These are phyloP conservation scores for Fulvia fulva DNA, from an alignment of 2,329 filamentous ascomycete species.

Conservation along the genomic window DNA sequence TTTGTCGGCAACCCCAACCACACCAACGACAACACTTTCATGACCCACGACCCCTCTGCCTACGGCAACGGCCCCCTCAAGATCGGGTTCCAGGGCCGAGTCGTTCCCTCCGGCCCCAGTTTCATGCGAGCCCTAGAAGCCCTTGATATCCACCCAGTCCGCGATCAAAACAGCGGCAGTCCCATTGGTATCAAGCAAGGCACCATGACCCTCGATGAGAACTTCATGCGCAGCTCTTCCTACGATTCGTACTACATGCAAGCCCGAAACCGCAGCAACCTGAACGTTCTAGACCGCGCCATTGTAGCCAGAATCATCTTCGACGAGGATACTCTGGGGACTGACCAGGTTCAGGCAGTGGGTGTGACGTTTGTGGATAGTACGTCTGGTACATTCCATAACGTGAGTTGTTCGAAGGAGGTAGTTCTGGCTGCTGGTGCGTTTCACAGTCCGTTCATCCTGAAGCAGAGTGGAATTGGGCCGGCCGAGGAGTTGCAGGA, in stretches of 20 bases:
- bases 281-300: conserved; percentile 12
- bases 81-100: conserved; percentile 18
- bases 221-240: conserved; percentile 13
- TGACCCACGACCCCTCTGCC: conserved; percentile 16
- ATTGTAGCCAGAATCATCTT: conserved; percentile 15
- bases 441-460: conserved; percentile 61
- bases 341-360: conserved; percentile 5
- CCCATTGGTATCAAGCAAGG: conserved; percentile 16
- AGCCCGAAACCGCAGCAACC: conserved; percentile 9
- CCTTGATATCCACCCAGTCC: conserved; percentile 10
- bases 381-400: conserved; percentile 16
- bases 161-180: conserved; percentile 13
- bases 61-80: conserved; percentile 19
- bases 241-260: conserved; percentile 16
- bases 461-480: conserved; percentile 62
- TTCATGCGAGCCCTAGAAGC: conserved; percentile 17
- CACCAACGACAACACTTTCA: conserved; percentile 16
- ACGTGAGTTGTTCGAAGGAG: conserved; percentile 35
- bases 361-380: conserved; percentile 17
- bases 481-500: conserved; percentile 50
- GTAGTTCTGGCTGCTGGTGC: conserved; percentile 50
- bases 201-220: conserved; percentile 15
- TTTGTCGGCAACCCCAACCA: conserved; percentile 17
- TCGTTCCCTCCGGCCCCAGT: conserved; percentile 12
- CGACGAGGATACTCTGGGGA: conserved; percentile 8